Percentiles rank a stretch among this genome's conserved stretches.
phyloP scores from a whole-genome alignment of 2,329 filamentous ascomycete genomes.

The Microascus cirrosus region DNA sequence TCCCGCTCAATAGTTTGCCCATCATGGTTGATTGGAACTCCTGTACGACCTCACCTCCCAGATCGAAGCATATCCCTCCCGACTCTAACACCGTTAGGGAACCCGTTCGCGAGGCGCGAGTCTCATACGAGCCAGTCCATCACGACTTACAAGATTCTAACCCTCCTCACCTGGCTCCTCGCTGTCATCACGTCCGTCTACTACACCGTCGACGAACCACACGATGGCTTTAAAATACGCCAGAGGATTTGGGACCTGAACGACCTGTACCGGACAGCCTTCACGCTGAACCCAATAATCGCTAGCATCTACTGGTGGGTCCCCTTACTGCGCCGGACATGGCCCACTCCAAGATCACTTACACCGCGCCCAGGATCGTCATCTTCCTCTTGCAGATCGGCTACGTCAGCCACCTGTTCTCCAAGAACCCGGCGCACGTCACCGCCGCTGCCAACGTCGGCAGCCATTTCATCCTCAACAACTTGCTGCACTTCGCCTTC shows the following conservation, averaged over 20 bases:
- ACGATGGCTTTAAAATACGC: slow-evolving; percentile 46
- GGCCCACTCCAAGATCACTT: neutral
- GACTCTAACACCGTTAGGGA: slow-evolving; percentile 35
- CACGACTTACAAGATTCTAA: slow-evolving; percentile 64
- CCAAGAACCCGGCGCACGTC: slow-evolving; percentile 48
- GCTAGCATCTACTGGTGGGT: slow-evolving; percentile 64
- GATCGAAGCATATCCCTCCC: slow-evolving; percentile 4
- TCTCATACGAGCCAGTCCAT: slow-evolving; percentile 50
- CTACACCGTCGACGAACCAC: slow-evolving; percentile 56
- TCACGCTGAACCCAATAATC: slow-evolving; percentile 58
- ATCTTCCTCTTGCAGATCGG: slow-evolving; percentile 66
- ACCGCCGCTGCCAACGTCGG: slow-evolving; percentile 70
- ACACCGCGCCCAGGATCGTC: slow-evolving; percentile 40
- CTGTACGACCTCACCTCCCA: slow-evolving; percentile 12
- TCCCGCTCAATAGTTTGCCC: slow-evolving; percentile 1
- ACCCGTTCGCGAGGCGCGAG: slow-evolving; percentile 66
- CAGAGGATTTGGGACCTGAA: slow-evolving; percentile 70
- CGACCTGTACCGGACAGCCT: slow-evolving; percentile 54
- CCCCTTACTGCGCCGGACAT: neutral
- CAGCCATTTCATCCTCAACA: slow-evolving; percentile 76
- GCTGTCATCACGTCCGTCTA: slow-evolving; percentile 62
- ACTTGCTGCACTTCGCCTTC: slow-evolving; percentile 71
- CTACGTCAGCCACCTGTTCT: slow-evolving; percentile 71
- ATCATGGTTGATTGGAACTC: slow-evolving; percentile 18
- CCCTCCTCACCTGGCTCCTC: slow-evolving; percentile 63